These are phyloP conservation scores for Termitomyces sp. DNA, from an alignment of 768 basidiomycete species.

Conservation along the genomic window DNA sequence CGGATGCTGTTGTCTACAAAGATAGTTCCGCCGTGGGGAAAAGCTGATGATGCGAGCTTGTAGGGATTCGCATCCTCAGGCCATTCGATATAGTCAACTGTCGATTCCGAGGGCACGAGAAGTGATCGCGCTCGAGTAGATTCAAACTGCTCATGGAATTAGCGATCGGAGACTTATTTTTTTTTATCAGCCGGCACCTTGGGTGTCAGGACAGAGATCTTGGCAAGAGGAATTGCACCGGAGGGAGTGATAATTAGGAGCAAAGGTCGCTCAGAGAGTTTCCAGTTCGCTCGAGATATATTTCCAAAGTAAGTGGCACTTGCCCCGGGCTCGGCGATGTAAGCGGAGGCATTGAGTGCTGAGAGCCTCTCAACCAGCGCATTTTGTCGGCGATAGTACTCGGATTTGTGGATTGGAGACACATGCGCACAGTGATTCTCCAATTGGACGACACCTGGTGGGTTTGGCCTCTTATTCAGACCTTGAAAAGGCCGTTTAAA, in stretches of 20 bases:
- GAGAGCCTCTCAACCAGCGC: conserved; percentile 45
- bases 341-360: conserved; percentile 53
- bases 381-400: conserved; percentile 50
- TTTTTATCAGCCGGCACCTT: conserved; percentile 19
- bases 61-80: conserved; percentile 69
- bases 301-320: conserved; percentile 71
- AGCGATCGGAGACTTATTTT: not conserved
- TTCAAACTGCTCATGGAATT: conserved; percentile 45
- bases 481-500: not conserved
- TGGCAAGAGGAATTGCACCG: conserved; percentile 25
- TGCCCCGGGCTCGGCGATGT: conserved; percentile 76
- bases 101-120: conserved; percentile 37
- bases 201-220: conserved; percentile 65
- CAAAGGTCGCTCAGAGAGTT: conserved; percentile 73
- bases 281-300: conserved; percentile 58
- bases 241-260: conserved; percentile 57
- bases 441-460: not conserved
- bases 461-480: not conserved
- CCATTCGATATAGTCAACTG: conserved; percentile 49
- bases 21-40: conserved; percentile 29
- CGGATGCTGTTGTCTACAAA: conserved; percentile 58
- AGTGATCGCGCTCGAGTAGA: conserved; percentile 61
- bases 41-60: conserved; percentile 30
- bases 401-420: conserved; percentile 39
- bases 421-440: conserved; percentile 39